Base-by-base conservation (phyloP, 352 stramenopile species). In the Aphanomyces euteiches region DNA sequence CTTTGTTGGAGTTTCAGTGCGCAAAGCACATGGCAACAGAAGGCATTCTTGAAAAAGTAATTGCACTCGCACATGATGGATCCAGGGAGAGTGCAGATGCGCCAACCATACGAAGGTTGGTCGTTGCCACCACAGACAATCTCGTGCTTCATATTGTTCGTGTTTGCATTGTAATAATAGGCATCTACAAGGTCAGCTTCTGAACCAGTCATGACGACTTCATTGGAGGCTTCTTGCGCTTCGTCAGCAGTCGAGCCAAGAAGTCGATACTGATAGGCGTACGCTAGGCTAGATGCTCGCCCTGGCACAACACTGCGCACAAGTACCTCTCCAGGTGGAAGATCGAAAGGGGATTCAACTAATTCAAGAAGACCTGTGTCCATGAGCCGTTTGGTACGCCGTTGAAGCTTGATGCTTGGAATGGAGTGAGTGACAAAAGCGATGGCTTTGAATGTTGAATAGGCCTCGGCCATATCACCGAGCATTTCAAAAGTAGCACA, bases 401-500 rank as follows among this genome's bases (percentile, higher is more conserved):
- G 17, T 19, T 19, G 7, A 1, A 58, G 50, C 36, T 58, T 58
- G 15, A 37, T 19, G 17, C 50, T 58, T 19, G 50, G 50, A 19
- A 8, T 13, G 7, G 50, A 8, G 15, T 12, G 7, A 8, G 36
- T 36, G 15, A 19, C 17, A 58, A 58, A 58, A 12, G 7, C 1
- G 7, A 12, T 13, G 1, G 50, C 50, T 19, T 58, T 58, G 50
- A 58, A 58, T 28, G 50, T 36, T 8, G 50, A 58, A 58, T 19
- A 58, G 8, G 19, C 50, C 15, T 36, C 50, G 50, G 50, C 50
- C 15, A 58, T 19, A 28, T 19, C 1, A 2, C 50, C 50, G 1
- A 58, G 50, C 50, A 58, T 12, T 36, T 8, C 15, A 58, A 58
- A 58, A 1, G 50, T 58, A 1, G 50, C 50, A 36, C 50, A 58